Evolutionary conservation across 2,329 filamentous ascomycete species (phyloP), one percentile per base, ranked within the genome.

Genomic region (Calonectria leucothoes): DNA sequence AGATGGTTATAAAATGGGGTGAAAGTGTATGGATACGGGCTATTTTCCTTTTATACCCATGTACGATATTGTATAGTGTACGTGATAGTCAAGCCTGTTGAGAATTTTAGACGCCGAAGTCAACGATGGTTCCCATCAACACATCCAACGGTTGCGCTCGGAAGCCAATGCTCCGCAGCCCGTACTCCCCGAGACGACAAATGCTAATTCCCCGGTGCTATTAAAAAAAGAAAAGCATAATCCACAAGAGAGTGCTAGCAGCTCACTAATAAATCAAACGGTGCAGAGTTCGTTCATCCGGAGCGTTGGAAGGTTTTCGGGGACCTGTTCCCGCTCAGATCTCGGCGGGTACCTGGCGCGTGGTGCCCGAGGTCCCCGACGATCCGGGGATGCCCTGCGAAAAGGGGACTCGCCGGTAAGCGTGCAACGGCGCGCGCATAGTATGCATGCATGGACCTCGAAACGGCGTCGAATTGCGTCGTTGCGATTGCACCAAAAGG

Each of bases 311-410:
- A 61, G 33, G 55, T 6, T 39, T 39, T 49, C 61, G 61, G 61
- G 39, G 39, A 65, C 37, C 25, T 23, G n/a, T 3, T 14, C 25
- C 27, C 39, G 15, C 14, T 8, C 29, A 57, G 66, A 59, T 69
- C 52, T 63, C 29, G 29, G 25, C 55, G 49, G 45, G 57, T 48
- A 49, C 64, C 61, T 37, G 31, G 42, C 14, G 49, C n/a, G 15
- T 66, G 66, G 70, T 72, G 57, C 14, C 70, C 70, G 70, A 72
- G 70, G 70, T 72, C 55, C 55, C 70, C 70, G 70, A 48, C 35
- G 10, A 10, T 23, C 57, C 68, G 45, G 48, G 48, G 35, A 10
- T 65, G 49, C 11, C 31, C 23, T 23, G 20, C 15, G n/a, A 27
- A 31, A 31, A 33, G 29, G 37, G 59, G 33, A 35, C 5, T 70